phyloP scores from a whole-genome alignment of 768 basidiomycete species.

The Leccinum obscurum region DNA sequence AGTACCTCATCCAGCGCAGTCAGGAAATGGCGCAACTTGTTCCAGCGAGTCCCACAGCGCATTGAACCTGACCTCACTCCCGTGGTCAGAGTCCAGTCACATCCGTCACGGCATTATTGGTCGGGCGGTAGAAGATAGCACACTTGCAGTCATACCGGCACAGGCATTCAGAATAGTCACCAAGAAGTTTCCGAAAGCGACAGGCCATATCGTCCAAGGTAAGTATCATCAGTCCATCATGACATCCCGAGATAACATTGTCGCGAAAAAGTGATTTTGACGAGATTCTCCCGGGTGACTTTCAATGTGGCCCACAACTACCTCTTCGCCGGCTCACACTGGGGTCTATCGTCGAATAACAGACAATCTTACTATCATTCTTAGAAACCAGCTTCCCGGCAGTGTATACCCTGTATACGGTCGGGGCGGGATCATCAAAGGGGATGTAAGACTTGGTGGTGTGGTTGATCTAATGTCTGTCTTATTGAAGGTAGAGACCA shows the following conservation, averaged over 20 bases:
- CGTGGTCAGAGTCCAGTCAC: slow-evolving; percentile 32
- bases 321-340: slow-evolving; percentile 37
- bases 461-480: slow-evolving; percentile 18
- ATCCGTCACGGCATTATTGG: slow-evolving; percentile 77
- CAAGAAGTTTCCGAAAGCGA: slow-evolving; percentile 95
- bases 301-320: slow-evolving; percentile 98
- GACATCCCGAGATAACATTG: slow-evolving; percentile 15
- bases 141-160: slow-evolving; percentile 97
- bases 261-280: slow-evolving; percentile 74
- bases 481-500: slow-evolving; percentile 21
- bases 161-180: slow-evolving; percentile 94
- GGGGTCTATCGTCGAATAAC: slow-evolving; percentile 34
- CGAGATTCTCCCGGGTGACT: slow-evolving; percentile 94
- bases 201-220: slow-evolving; percentile 96
- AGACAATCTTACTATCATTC: slow-evolving; percentile 23
- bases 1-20: slow-evolving; percentile 56
- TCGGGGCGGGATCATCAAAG: slow-evolving; percentile 22
- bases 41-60: slow-evolving; percentile 10
- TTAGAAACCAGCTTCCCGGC: slow-evolving; percentile 26
- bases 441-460: slow-evolving; percentile 23
- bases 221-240: slow-evolving; percentile 6
- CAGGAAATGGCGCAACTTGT: not conserved
- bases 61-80: slow-evolving; percentile 23
- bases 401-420: slow-evolving; percentile 23
- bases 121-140: slow-evolving; percentile 92